Percentiles rank a stretch among this genome's conserved stretches.
phyloP scores from a whole-genome alignment of 352 stramenopile genomes.

The Pythium dissimile region DNA sequence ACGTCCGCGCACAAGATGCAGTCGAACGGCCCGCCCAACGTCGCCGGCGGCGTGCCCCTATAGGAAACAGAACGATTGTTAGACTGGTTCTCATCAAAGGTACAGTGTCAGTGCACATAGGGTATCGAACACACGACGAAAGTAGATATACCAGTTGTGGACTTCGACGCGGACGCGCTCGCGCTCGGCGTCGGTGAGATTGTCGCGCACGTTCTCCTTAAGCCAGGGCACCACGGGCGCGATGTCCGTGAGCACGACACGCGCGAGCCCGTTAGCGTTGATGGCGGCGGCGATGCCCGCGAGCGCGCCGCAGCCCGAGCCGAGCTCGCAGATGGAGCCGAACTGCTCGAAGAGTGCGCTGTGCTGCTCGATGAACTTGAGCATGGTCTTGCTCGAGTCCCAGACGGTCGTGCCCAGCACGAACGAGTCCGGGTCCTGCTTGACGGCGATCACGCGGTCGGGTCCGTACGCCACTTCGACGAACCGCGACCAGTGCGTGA shows the following conservation, averaged over 20 bases:
- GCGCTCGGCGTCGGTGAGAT: slow-evolving; percentile 54
- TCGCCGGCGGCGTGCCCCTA: slow-evolving; percentile 58
- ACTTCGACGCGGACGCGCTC: slow-evolving; percentile 50
- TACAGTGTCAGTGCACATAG: too few species aligned
- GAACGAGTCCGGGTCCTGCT: slow-evolving; percentile 81
- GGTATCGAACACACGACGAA: too few species aligned
- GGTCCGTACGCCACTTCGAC: slow-evolving; percentile 59
- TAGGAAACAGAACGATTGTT: background rate
- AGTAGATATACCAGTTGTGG: slow-evolving; percentile 19
- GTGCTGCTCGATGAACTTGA: slow-evolving; percentile 82
- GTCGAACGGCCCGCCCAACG: slow-evolving; percentile 65
- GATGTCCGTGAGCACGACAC: slow-evolving; percentile 78
- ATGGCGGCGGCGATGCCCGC: slow-evolving; percentile 74
- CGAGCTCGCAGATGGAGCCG: slow-evolving; percentile 70
- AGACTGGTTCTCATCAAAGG: too few species aligned
- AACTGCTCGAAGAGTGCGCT: slow-evolving; percentile 42
- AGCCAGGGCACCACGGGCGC: slow-evolving; percentile 77
- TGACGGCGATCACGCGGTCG: slow-evolving; percentile 45
- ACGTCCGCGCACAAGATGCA: slow-evolving; percentile 80
- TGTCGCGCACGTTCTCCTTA: slow-evolving; percentile 58
- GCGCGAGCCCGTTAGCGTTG: slow-evolving; percentile 45
- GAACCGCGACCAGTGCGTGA: slow-evolving; percentile 78
- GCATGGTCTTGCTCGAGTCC: slow-evolving; percentile 83
- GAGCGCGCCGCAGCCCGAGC: slow-evolving; percentile 66
- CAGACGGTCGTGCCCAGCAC: slow-evolving; percentile 80